phyloP scores from a whole-genome alignment of 2,329 filamentous ascomycete species.

The Trichoderma sp. region DNA sequence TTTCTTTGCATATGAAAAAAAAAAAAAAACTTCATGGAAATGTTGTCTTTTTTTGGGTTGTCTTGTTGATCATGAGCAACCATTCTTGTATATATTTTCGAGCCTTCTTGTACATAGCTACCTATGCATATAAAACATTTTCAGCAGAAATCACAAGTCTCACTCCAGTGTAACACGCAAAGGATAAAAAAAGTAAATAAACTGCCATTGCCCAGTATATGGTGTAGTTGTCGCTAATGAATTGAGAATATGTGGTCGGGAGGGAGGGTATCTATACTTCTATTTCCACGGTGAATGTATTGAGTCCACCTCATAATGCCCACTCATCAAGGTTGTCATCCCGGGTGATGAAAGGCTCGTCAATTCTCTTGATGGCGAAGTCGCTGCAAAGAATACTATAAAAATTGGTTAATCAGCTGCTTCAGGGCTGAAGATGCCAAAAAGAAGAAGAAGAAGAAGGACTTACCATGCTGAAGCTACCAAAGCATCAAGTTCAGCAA shows the following conservation, averaged over 20 bases:
- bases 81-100: slow-evolving; percentile 1
- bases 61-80: neutral
- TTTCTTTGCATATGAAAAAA: neutral
- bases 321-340: slow-evolving; percentile 80
- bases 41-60: neutral
- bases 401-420: slow-evolving; percentile 23
- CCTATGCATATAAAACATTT: neutral
- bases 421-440: neutral
- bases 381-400: slow-evolving; percentile 89
- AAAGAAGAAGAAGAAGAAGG: neutral
- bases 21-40: neutral
- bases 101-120: neutral
- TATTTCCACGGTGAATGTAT: slow-evolving; percentile 20
- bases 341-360: slow-evolving; percentile 83
- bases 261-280: slow-evolving; percentile 26
- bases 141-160: neutral
- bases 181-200: neutral
- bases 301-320: slow-evolving; percentile 56
- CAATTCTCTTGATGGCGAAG: slow-evolving; percentile 89
- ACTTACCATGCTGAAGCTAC: slow-evolving; percentile 86
- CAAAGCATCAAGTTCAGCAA: slow-evolving; percentile 87
- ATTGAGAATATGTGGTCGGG: neutral
- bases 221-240: slow-evolving; percentile 11
- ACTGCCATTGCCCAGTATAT: neutral
- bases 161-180: neutral